phyloP scores from a whole-genome alignment of 2,329 filamentous ascomycete species.

The Botryosphaeria dothidea region DNA sequence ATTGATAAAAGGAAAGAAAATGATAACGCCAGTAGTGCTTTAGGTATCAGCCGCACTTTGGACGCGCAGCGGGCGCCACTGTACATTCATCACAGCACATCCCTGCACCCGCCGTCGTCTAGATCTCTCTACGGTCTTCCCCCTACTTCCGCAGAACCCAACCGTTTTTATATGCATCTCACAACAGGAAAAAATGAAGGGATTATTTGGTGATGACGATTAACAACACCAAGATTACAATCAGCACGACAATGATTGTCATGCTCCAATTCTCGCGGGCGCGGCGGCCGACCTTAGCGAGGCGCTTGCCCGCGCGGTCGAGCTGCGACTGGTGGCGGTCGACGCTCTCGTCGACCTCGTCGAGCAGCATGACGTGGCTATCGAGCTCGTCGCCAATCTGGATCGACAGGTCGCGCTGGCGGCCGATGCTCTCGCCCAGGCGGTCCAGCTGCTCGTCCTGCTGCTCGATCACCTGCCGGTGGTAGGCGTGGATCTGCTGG shows the following conservation, averaged over 20 bases:
- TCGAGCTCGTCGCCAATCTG: constrained; percentile 97
- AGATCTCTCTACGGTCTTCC: background rate
- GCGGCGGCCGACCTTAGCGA: constrained; percentile 71
- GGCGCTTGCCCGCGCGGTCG: constrained; percentile 69
- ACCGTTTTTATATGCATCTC: no score
- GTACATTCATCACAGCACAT: background rate
- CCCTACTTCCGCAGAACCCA: background rate
- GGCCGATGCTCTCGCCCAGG: constrained; percentile 80
- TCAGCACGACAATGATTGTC: constrained; percentile 75
- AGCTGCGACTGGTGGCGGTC: constrained; percentile 79
- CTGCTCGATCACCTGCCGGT: constrained; percentile 76
- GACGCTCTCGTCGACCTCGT: constrained; percentile 81
- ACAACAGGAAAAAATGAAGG: background rate
- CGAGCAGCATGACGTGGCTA: constrained; percentile 82
- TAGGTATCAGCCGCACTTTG: background rate
- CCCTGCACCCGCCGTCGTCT: background rate
- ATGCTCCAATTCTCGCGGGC: constrained; percentile 87
- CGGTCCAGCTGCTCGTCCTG: constrained; percentile 93
- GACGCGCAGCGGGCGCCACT: background rate
- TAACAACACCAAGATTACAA: constrained; percentile 77
- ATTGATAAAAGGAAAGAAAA: background rate
- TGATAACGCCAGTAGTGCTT: background rate
- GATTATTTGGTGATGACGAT: constrained; percentile 76
- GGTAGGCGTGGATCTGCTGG: constrained; percentile 82
- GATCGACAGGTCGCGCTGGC: constrained; percentile 90